phyloP scores from a whole-genome alignment of 306 rosid species.

The Corylus americana region DNA sequence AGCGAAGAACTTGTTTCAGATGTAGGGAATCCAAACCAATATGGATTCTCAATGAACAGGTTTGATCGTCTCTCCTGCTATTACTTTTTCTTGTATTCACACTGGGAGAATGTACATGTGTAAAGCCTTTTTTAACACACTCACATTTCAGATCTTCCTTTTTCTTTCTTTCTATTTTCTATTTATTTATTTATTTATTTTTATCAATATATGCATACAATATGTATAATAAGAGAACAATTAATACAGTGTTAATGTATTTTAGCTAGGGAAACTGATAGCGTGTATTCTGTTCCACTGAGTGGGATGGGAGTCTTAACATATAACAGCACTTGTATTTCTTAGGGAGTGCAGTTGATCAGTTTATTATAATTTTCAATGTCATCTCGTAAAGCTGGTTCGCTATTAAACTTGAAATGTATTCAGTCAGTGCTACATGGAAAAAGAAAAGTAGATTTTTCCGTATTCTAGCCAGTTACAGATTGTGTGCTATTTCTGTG shows the following conservation, averaged over 20 bases:
- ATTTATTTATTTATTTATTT: background rate
- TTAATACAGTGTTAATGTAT: background rate
- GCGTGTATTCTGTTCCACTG: background rate
- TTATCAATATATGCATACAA: conserved; percentile 11
- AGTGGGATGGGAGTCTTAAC: conserved; percentile 6
- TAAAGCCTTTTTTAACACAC: conserved; percentile 22
- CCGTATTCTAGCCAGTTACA: conserved; percentile 21
- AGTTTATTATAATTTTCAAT: conserved; percentile 13
- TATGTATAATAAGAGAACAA: background rate
- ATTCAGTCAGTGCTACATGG: conserved; percentile 6
- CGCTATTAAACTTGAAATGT: conserved; percentile 11
- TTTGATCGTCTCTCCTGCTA: conserved; percentile 21
- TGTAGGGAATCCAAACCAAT: conserved; percentile 39
- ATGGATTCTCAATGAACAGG: conserved; percentile 53
- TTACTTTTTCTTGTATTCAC: conserved; percentile 22
- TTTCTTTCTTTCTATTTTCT: too few species aligned
- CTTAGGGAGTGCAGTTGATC: conserved; percentile 5
- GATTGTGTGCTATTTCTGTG: conserved; percentile 33
- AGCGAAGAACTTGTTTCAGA: conserved; percentile 50
- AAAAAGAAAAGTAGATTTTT: background rate
- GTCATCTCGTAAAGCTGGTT: conserved; percentile 2
- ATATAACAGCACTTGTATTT: background rate
- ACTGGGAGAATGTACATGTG: background rate
- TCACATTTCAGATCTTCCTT: conserved; percentile 7
- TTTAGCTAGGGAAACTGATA: conserved; percentile 8